Evolutionary conservation across 129 eudicot species (phyloP).

Genomic region (Sambucus nigra): DNA sequence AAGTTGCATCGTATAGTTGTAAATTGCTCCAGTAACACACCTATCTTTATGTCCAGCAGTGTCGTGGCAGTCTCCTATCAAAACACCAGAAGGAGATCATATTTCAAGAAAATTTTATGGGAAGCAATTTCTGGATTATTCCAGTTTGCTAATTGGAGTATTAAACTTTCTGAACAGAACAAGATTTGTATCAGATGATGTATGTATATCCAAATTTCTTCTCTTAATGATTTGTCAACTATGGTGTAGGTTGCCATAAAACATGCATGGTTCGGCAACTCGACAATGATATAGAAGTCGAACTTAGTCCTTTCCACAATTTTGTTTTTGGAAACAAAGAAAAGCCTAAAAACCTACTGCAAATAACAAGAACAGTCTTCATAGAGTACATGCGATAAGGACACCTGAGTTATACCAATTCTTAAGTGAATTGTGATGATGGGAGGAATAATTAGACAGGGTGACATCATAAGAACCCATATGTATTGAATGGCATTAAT

Average conservation of each 20-base stretch:
- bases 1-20: constrained; percentile 89
- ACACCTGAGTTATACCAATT: no score
- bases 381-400: no score
- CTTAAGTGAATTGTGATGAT: neutral
- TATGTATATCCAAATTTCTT: neutral
- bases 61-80: constrained; percentile 93
- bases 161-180: no score
- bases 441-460: neutral
- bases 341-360: no score
- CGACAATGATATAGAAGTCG: no score
- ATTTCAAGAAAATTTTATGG: neutral
- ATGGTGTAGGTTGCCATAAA: no score
- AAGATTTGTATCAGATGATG: neutral
- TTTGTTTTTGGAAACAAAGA: no score
- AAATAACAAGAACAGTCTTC: no score
- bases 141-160: neutral
- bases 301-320: no score
- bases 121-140: neutral
- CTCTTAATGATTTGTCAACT: neutral
- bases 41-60: constrained; percentile 57
- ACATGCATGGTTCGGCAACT: no score
- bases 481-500: neutral
- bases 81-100: neutral
- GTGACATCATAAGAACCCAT: neutral
- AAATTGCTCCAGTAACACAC: constrained; percentile 93